These are phyloP conservation scores for Cyamopsis tetragonoloba DNA, from an alignment of 306 rosid species.

Conservation along the genomic window DNA sequence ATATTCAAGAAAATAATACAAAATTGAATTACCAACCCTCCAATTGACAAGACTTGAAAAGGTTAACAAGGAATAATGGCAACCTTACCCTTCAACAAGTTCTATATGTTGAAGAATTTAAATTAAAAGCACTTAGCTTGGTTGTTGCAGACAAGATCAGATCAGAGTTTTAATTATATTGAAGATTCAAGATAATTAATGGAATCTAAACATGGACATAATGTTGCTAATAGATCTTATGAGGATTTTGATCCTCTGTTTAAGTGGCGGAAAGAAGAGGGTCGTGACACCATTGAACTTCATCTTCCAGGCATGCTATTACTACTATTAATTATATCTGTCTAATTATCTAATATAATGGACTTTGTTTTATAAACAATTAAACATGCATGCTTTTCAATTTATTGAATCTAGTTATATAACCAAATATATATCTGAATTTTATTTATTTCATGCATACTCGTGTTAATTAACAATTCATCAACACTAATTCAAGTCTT, in stretches of 20 bases:
- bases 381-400: not conserved
- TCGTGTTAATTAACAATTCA: too few relatives aligned
- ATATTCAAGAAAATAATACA: not conserved
- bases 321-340: not conserved
- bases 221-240: constrained; percentile 9
- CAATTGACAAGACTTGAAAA: constrained; percentile 4
- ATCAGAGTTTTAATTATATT: too few relatives aligned
- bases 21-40: not conserved
- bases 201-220: constrained; percentile 33
- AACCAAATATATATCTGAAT: not conserved
- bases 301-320: constrained; percentile 40
- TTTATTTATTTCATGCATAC: too few relatives aligned
- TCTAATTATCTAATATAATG: too few relatives aligned
- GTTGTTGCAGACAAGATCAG: too few relatives aligned
- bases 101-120: not conserved
- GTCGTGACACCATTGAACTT: constrained; percentile 38
- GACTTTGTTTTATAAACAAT: too few relatives aligned
- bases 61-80: constrained; percentile 37
- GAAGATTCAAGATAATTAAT: too few relatives aligned
- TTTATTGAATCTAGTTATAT: not conserved
- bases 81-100: constrained; percentile 1
- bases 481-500: too few relatives aligned
- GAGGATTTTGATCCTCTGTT: constrained; percentile 41
- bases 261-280: constrained; percentile 33
- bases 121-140: too few relatives aligned